These are phyloP conservation scores for Penicillium crustosum DNA, from an alignment of 2,329 filamentous ascomycete genomes.

Conservation along the genomic window DNA sequence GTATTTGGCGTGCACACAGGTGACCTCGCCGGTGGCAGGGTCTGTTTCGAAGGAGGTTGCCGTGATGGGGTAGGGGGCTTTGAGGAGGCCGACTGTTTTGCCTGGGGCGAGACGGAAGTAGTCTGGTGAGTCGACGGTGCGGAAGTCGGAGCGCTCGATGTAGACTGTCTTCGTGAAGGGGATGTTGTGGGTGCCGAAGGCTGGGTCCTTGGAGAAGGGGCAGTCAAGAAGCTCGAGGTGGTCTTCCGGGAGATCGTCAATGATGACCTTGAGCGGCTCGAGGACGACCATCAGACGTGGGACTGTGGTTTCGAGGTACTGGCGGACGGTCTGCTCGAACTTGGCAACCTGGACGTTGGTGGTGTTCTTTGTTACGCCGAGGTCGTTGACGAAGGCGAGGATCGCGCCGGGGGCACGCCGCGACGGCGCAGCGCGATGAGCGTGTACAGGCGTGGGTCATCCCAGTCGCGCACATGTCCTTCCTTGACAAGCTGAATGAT, in stretches of 20 bases:
- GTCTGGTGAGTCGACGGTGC: constrained; percentile 68
- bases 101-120: constrained; percentile 77
- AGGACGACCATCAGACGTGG: constrained; percentile 87
- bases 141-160: constrained; percentile 79
- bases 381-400: constrained; percentile 83
- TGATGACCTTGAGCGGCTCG: constrained; percentile 78
- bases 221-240: constrained; percentile 64
- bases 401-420: constrained; percentile 84
- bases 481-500: constrained; percentile 76
- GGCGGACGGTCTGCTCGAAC: constrained; percentile 83
- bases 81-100: constrained; percentile 71
- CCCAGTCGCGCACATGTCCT: constrained; percentile 80
- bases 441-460: constrained; percentile 87
- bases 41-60: constrained; percentile 69
- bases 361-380: constrained; percentile 81
- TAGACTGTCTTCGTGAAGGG: constrained; percentile 76
- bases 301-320: constrained; percentile 83
- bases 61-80: constrained; percentile 68
- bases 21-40: constrained; percentile 62
- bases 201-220: constrained; percentile 76
- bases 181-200: constrained; percentile 53
- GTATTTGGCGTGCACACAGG: constrained; percentile 64
- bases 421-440: constrained; percentile 79
- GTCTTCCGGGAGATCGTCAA: constrained; percentile 73
- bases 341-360: constrained; percentile 76